Percentiles rank a stretch among this genome's conserved stretches.
Evolutionary conservation across 768 basidiomycete genomes (phyloP).

Genomic region (Pholiota conissans): DNA sequence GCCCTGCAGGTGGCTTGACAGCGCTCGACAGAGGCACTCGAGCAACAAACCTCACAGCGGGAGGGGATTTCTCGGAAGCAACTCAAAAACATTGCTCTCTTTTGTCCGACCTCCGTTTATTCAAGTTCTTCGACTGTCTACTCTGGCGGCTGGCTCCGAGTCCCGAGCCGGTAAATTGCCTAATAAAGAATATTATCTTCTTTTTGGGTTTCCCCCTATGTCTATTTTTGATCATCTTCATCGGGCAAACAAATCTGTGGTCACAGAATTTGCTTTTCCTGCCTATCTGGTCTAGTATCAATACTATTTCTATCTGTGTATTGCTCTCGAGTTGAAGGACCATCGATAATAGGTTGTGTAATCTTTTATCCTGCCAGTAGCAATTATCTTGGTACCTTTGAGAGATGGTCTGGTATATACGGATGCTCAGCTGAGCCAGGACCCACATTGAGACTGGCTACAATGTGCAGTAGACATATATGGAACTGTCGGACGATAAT

Average conservation of each 20-base stretch:
- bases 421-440: too few relatives aligned
- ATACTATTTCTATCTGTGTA: background rate
- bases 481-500: too few relatives aligned
- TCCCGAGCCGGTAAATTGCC: slow-evolving; percentile 2
- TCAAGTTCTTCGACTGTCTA: background rate
- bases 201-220: slow-evolving; percentile 9
- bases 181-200: slow-evolving; percentile 11
- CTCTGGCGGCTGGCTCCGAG: background rate
- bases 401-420: too few relatives aligned
- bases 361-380: too few relatives aligned
- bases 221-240: background rate
- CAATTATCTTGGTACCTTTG: too few relatives aligned
- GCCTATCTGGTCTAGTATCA: too few relatives aligned
- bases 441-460: too few relatives aligned
- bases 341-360: too few relatives aligned
- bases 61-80: background rate
- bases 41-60: too few relatives aligned
- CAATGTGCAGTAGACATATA: too few relatives aligned
- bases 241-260: slow-evolving; percentile 5
- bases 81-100: background rate
- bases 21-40: too few relatives aligned
- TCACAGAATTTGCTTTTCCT: background rate
- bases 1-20: too few relatives aligned
- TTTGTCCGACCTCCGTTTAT: background rate
- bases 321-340: background rate